Conservation (phyloP, 768 basidiomycete species). For the Leccinellum rugosiceps region DNA sequence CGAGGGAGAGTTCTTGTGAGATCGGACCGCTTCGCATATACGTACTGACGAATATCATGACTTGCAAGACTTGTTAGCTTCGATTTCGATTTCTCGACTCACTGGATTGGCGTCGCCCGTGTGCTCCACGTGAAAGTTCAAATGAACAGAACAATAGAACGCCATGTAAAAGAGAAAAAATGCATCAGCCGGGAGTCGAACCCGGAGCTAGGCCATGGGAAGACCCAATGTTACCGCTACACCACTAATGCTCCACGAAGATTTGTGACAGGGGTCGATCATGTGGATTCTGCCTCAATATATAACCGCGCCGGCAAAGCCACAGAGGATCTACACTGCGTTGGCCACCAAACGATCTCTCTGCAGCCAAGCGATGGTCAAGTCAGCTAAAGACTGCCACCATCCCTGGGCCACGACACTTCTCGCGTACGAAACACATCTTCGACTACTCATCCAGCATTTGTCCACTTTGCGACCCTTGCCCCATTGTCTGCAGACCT, state of each 20-base stretch:
- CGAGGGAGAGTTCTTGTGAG: conserved; percentile 15
- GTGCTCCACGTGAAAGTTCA: too few relatives aligned
- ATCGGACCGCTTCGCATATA: neutral
- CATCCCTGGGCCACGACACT: too few relatives aligned
- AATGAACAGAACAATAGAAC: too few relatives aligned
- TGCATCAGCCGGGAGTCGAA: conserved; percentile 59
- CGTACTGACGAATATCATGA: neutral
- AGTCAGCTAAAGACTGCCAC: neutral
- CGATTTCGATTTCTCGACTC: neutral
- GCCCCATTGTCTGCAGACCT: too few relatives aligned
- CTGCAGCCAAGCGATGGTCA: neutral
- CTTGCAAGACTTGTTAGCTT: neutral
- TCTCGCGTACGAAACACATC: neutral
- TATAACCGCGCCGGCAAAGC: too few relatives aligned
- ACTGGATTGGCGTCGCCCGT: neutral
- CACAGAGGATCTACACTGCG: too few relatives aligned
- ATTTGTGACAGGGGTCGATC: neutral
- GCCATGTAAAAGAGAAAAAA: neutral
- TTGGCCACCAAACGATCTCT: neutral
- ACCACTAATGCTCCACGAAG: conserved; percentile 43
- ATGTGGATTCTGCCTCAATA: neutral
- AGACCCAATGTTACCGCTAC: conserved; percentile 88
- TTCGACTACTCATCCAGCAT: too few relatives aligned
- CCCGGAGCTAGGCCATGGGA: conserved; percentile 70
- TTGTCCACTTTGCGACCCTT: too few relatives aligned